phyloP scores from a whole-genome alignment of 2,329 filamentous ascomycete species.

The Waltergamsia citrina region DNA sequence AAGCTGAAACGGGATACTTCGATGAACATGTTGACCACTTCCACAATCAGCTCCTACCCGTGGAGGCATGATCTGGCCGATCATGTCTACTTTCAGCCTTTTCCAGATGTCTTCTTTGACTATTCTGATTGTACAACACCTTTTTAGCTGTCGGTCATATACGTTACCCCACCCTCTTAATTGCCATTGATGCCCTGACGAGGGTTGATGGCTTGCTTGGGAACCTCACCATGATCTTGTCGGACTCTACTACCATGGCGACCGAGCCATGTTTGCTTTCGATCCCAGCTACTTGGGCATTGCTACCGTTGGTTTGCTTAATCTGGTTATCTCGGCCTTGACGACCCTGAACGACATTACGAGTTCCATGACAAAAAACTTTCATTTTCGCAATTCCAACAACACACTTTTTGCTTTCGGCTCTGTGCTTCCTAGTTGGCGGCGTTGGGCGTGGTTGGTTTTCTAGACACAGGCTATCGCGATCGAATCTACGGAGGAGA shows the following conservation, averaged over 20 bases:
- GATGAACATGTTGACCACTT: background rate
- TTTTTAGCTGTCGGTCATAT: background rate
- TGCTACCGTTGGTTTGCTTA: too few species aligned
- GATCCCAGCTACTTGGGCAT: too few species aligned
- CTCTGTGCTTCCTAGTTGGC: too few species aligned
- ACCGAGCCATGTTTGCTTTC: too few species aligned
- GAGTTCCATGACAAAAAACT: too few species aligned
- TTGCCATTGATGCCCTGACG: too few species aligned
- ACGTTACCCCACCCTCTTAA: too few species aligned
- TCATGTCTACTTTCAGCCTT: background rate
- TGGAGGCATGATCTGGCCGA: background rate
- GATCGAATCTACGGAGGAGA: too few species aligned
- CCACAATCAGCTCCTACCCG: background rate
- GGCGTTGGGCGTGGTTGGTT: too few species aligned
- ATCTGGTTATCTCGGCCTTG: too few species aligned
- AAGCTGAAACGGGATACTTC: background rate
- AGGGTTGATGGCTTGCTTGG: background rate
- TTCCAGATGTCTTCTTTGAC: background rate
- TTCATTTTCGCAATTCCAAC: background rate
- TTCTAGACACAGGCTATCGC: too few species aligned
- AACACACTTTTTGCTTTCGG: too few species aligned
- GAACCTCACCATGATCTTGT: background rate
- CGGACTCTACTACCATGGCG: background rate
- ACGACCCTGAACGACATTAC: background rate
- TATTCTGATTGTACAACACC: background rate